Conservation (phyloP, 306 rosid species). For the Castanea mollissima region DNA sequence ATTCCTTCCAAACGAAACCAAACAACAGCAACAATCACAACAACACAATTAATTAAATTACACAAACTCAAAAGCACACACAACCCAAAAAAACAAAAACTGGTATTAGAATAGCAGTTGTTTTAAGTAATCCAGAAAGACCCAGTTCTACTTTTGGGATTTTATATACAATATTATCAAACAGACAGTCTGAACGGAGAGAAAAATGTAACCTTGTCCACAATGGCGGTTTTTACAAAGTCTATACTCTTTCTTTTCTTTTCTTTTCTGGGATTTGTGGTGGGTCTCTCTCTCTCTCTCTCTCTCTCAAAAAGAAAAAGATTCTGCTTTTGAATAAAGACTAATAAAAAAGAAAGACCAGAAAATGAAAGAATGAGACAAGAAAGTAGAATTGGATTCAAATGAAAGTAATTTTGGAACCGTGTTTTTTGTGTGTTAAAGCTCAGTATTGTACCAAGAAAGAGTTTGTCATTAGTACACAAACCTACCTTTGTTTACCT, state of each 20-base stretch:
- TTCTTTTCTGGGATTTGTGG: slow-evolving; percentile 19
- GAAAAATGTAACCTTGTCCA: slow-evolving; percentile 64
- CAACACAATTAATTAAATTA: slow-evolving; percentile 10
- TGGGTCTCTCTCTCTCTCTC: neutral
- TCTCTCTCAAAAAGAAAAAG: neutral
- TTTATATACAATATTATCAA: neutral
- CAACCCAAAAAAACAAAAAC: slow-evolving; percentile 10
- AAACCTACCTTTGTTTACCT: too few species aligned
- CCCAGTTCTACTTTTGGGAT: slow-evolving; percentile 31
- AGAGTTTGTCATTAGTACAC: too few species aligned
- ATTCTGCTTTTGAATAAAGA: neutral
- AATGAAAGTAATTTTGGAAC: too few species aligned
- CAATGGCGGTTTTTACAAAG: slow-evolving; percentile 62
- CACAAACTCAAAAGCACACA: slow-evolving; percentile 20
- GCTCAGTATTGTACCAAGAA: too few species aligned
- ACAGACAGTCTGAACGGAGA: slow-evolving; percentile 31
- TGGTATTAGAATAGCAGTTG: slow-evolving; percentile 12
- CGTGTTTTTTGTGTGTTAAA: too few species aligned
- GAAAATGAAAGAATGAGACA: too few species aligned
- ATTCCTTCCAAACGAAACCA: slow-evolving; percentile 15
- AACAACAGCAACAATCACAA: slow-evolving; percentile 26
- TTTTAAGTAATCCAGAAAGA: slow-evolving; percentile 13
- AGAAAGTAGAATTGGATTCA: too few species aligned
- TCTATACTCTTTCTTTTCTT: neutral
- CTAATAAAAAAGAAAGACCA: neutral